Evolutionary conservation across 352 stramenopile species (phyloP).

Genomic region (Pythium folliculosum): DNA sequence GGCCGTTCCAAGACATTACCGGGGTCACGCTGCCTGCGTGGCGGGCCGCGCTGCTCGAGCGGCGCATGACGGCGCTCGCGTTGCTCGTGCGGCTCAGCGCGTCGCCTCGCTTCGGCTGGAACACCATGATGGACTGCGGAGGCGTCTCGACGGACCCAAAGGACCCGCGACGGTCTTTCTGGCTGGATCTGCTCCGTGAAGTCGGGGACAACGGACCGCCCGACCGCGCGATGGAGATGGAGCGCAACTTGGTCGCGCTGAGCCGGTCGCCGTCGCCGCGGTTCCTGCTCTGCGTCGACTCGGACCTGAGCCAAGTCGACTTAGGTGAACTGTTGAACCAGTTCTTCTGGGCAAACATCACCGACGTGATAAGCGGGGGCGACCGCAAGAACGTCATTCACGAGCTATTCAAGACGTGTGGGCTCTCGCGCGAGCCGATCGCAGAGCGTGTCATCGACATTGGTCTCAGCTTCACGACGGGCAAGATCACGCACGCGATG

Average conservation of each 20-base stretch:
- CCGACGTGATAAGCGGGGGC: background rate
- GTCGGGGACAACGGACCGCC: background rate
- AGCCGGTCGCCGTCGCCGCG: constrained; percentile 2
- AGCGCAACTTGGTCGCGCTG: constrained; percentile 17
- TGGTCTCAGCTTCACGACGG: constrained; percentile 12
- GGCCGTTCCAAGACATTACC: constrained; percentile 17
- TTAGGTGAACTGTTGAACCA: constrained; percentile 8
- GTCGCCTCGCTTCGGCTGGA: constrained; percentile 4
- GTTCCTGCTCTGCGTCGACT: constrained; percentile 16
- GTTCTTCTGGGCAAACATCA: background rate
- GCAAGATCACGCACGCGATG: constrained; percentile 9
- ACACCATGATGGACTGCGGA: constrained; percentile 10
- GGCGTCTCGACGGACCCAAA: background rate
- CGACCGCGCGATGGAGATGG: background rate
- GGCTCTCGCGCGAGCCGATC: background rate
- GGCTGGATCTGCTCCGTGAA: constrained; percentile 3
- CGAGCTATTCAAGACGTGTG: background rate
- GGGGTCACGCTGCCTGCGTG: background rate
- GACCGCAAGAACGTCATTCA: background rate
- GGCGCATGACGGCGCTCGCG: background rate
- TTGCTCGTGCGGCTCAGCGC: constrained; percentile 8
- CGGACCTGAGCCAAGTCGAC: background rate
- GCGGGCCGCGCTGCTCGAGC: background rate
- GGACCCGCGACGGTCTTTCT: constrained; percentile 3
- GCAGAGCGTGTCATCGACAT: background rate